A percentile compares a stretch with the other conserved stretches of the same genome.
phyloP scores from a whole-genome alignment of 129 eudicot genomes.

The Apium graveolens region DNA sequence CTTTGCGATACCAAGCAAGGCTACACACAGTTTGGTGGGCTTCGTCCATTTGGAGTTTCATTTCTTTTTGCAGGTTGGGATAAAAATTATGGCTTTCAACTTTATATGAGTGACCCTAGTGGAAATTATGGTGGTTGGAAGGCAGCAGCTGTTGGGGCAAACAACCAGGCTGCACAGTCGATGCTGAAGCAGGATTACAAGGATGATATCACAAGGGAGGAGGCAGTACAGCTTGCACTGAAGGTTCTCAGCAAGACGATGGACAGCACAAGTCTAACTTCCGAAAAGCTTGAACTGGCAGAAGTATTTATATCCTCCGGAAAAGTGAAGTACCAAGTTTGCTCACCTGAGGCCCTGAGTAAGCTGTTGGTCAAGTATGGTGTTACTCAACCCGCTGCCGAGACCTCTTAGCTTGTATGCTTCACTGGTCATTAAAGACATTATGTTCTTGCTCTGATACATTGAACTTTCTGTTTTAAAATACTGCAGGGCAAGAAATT shows the following conservation, averaged over 20 bases:
- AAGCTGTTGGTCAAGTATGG: slow-evolving; percentile 12
- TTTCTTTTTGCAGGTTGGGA: slow-evolving; percentile 15
- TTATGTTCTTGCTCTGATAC: not conserved
- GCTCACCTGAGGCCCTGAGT: slow-evolving; percentile 10
- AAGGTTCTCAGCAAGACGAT: slow-evolving; percentile 14
- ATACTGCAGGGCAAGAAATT: not conserved
- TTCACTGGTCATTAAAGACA: not conserved
- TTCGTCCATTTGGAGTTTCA: slow-evolving; percentile 24
- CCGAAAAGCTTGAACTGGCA: slow-evolving; percentile 10
- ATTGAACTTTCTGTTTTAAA: not conserved
- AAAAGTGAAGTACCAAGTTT: slow-evolving; percentile 9
- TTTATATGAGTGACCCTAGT: slow-evolving; percentile 9
- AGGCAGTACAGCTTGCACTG: slow-evolving; percentile 13
- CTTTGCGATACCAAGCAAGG: slow-evolving; percentile 26
- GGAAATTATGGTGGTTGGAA: slow-evolving; percentile 14
- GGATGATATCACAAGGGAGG: slow-evolving; percentile 12
- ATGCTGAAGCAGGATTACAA: slow-evolving; percentile 12
- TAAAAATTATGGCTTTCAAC: slow-evolving; percentile 7
- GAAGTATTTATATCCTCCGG: slow-evolving; percentile 1
- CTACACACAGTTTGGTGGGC: slow-evolving; percentile 29
- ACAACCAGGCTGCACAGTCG: slow-evolving; percentile 7
- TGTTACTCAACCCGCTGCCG: slow-evolving; percentile 6
- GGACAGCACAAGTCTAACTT: slow-evolving; percentile 13
- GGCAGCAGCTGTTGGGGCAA: slow-evolving; percentile 12
- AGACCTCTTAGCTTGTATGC: slow-evolving; percentile 4